These are phyloP conservation scores for Acacia pycnantha DNA, from an alignment of 331 rosid genomes.

Conservation along the genomic window DNA sequence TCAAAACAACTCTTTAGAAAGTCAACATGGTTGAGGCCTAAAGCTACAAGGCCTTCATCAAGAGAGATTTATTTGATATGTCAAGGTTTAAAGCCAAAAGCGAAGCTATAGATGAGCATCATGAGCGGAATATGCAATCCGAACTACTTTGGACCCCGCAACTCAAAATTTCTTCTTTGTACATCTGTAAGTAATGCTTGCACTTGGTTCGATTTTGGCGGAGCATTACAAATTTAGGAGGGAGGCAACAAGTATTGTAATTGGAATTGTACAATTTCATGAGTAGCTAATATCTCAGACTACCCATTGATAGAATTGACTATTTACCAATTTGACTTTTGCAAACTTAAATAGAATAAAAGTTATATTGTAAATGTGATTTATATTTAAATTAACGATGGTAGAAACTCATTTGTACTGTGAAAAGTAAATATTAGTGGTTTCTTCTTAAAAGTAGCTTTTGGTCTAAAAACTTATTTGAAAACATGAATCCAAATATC, in stretches of 20 bases:
- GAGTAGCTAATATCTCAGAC: background rate
- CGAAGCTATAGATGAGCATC: conserved; percentile 27
- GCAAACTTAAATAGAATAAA: too few species aligned
- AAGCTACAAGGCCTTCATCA: conserved; percentile 89
- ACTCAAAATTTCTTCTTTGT: background rate
- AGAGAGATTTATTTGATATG: conserved; percentile 93
- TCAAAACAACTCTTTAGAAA: conserved; percentile 80
- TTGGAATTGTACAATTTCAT: background rate
- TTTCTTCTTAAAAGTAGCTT: too few species aligned
- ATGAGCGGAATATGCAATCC: conserved; percentile 3
- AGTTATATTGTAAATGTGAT: too few species aligned
- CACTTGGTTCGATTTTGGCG: background rate
- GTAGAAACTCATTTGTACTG: too few species aligned
- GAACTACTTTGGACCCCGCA: background rate
- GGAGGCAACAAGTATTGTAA: background rate
- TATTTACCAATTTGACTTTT: too few species aligned
- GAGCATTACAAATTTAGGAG: background rate
- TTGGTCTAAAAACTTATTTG: too few species aligned
- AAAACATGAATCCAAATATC: too few species aligned
- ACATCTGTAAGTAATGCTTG: background rate
- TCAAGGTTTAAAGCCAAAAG: conserved; percentile 57
- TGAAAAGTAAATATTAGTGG: too few species aligned
- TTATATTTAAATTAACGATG: too few species aligned
- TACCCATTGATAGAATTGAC: too few species aligned
- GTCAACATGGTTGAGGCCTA: conserved; percentile 86